Evolutionary conservation across 2,329 filamentous ascomycete species (phyloP).

Genomic region (Coniochaeta prunicola): DNA sequence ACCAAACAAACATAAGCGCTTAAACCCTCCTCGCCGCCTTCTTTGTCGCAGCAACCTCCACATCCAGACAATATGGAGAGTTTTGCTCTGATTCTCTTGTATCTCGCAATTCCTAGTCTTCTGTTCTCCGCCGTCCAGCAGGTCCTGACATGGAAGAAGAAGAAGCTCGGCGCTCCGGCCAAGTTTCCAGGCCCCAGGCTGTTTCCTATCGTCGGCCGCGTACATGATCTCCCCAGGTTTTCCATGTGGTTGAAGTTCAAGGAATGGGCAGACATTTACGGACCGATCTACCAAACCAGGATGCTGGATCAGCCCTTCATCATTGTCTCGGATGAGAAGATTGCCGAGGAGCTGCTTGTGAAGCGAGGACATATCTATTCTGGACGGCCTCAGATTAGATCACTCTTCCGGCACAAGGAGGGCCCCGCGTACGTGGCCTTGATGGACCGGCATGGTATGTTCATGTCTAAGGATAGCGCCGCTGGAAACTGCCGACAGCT

Average conservation of each 20-base stretch:
- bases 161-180: constrained; percentile 13
- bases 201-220: constrained; percentile 38
- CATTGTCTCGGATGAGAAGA: constrained; percentile 39
- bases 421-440: constrained; percentile 40
- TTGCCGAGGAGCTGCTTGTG: constrained; percentile 39
- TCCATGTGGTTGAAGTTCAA: constrained; percentile 44
- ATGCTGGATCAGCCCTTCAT: constrained; percentile 31
- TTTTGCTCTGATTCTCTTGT: constrained; percentile 31
- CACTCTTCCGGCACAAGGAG: constrained; percentile 40
- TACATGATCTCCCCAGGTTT: constrained; percentile 40
- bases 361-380: constrained; percentile 43
- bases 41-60: neutral
- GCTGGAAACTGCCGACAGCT: neutral
- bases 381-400: constrained; percentile 41
- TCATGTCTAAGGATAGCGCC: neutral
- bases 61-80: constrained; percentile 24
- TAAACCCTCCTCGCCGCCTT: neutral
- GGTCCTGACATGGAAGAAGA: constrained; percentile 26
- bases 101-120: constrained; percentile 37
- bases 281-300: constrained; percentile 35
- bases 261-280: constrained; percentile 34
- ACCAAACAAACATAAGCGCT: neutral
- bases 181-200: constrained; percentile 38
- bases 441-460: constrained; percentile 41
- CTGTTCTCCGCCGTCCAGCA: constrained; percentile 33